These are phyloP conservation scores for Phaeotremella skinneri DNA, from an alignment of 768 basidiomycete genomes.

Conservation along the genomic window DNA sequence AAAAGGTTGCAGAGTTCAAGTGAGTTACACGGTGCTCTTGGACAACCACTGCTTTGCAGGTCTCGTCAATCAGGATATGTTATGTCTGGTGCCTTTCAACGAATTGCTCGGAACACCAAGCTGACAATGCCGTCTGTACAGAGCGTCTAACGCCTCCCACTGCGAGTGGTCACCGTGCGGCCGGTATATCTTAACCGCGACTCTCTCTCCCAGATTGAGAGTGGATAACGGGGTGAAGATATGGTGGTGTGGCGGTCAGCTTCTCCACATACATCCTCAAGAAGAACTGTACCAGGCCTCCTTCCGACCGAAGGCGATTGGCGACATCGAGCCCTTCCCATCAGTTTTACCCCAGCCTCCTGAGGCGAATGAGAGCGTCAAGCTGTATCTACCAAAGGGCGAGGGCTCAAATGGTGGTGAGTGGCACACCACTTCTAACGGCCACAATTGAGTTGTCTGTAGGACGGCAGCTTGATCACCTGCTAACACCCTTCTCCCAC, in stretches of 20 bases:
- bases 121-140: slow-evolving; percentile 56
- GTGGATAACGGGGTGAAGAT: slow-evolving; percentile 98
- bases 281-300: slow-evolving; percentile 83
- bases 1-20: slow-evolving; percentile 62
- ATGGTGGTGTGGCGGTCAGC: slow-evolving; percentile 84
- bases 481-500: not conserved
- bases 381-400: slow-evolving; percentile 39
- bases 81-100: not conserved
- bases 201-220: slow-evolving; percentile 87
- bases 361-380: slow-evolving; percentile 39
- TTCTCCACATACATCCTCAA: slow-evolving; percentile 75
- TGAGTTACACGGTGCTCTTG: slow-evolving; percentile 23
- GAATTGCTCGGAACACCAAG: not conserved
- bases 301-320: slow-evolving; percentile 22
- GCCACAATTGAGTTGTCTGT: not conserved
- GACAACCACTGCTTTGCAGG: not conserved
- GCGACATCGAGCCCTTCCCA: slow-evolving; percentile 30
- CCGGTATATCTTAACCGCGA: slow-evolving; percentile 87
- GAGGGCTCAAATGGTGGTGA: slow-evolving; percentile 36
- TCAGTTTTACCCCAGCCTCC: slow-evolving; percentile 36
- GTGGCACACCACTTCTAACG: too few relatives aligned
- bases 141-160: slow-evolving; percentile 87
- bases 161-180: slow-evolving; percentile 97
- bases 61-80: not conserved
- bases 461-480: too few relatives aligned